Evolutionary conservation across 139 green algal genomes (phyloP), one percentile per base, ranked within the genome.

Genomic region (Chlamydomonas asymmetrica): DNA sequence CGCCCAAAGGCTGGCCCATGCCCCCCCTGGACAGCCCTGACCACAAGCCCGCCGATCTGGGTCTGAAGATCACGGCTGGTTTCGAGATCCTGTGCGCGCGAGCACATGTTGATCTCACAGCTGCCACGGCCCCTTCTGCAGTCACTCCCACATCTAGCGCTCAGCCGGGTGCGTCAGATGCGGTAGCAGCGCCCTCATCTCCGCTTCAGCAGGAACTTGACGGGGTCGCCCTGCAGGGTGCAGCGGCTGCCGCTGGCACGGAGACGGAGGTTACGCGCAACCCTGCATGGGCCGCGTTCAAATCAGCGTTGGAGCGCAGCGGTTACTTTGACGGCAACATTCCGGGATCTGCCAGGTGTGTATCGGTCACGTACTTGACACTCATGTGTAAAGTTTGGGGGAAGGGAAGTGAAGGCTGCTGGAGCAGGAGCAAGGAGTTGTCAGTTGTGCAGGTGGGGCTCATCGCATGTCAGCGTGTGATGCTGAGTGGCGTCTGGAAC

Each of bases 41-140:
- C 41, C 59, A 31, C 1, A 78, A 74, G 50, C 81, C 89, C 1
- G 80, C 80, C 0, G 73, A 87, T 37, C 73, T 91, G 60, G 92
- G 92, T 0, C 80, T 92, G 10, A 96, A 95, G 75, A 68, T 97
- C 5, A 81, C 81, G 0, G 79, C 81, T 22, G 92, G 88, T 0
- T 88, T 92, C 69, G 91, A 96, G 77, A 92, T 94, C 50, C 49
- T 96, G 52, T 64, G 59, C 23, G 43, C 72, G 23, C 60, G 71
- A 27, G 62, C 62, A 5, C 27, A 31, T 4, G n/a, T n/a, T n/a
- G n/a, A n/a, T n/a, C n/a, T n/a, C n/a, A n/a, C n/a, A n/a, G n/a
- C n/a, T n/a, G n/a, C n/a, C n/a, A n/a, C n/a, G n/a, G n/a, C n/a
- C n/a, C n/a, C n/a, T n/a, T n/a, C n/a, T n/a, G n/a, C n/a, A n/a